A percentile compares a stretch with the other conserved stretches of the same genome.
phyloP scores from a whole-genome alignment of 2,329 filamentous ascomycete species.

The Fusarium sp. region DNA sequence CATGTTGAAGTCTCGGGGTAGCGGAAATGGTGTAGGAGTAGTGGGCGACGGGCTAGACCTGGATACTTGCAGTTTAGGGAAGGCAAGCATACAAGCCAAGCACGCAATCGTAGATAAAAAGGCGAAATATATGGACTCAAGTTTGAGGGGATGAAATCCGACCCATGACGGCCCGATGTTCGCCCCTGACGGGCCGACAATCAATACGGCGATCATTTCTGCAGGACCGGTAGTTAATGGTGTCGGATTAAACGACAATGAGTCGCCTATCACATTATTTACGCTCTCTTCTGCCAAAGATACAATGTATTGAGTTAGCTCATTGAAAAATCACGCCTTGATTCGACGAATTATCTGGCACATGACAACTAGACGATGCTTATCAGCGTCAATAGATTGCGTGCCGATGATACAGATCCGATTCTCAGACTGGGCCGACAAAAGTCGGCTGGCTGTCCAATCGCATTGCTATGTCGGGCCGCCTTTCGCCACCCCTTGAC shows the following conservation, averaged over 20 bases:
- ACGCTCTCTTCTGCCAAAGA: not conserved
- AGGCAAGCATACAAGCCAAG: not conserved
- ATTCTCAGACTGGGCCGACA: not conserved
- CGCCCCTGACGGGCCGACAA: not conserved
- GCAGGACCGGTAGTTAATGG: accelerated
- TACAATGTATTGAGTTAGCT: not conserved
- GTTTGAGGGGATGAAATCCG: not conserved
- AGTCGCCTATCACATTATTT: not conserved
- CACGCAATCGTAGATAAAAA: not conserved
- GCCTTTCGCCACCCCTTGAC: not conserved
- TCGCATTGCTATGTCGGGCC: not conserved
- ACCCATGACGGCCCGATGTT: not conserved
- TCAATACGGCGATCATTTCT: not conserved
- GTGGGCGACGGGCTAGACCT: not conserved
- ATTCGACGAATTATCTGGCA: not conserved
- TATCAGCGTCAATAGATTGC: not conserved
- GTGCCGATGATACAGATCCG: not conserved
- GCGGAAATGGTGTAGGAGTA: not conserved
- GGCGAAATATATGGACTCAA: not conserved
- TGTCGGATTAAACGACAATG: not conserved
- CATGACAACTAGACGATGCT: not conserved
- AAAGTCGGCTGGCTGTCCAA: not conserved
- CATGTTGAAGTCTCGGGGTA: not conserved
- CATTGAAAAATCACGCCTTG: not conserved
- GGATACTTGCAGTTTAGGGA: not conserved